Base-by-base conservation (phyloP, 352 stramenopile species). In the Phytophthora gonapodyides region DNA sequence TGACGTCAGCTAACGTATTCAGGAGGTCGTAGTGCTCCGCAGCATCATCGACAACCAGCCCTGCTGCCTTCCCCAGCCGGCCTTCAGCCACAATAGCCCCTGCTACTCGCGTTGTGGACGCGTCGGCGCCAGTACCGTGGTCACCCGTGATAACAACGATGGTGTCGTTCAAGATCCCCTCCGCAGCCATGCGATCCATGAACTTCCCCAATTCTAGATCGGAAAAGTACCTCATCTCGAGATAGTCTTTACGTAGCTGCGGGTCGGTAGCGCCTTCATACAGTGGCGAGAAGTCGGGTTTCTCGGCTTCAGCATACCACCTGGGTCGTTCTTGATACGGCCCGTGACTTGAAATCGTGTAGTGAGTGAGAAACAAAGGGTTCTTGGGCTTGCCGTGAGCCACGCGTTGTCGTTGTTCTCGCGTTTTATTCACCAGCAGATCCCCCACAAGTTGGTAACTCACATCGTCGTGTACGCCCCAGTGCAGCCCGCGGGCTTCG, bases 281-380 rank as follows among this genome's bases (percentile, higher is more conserved):
- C 19, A 84, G 56, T 9, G 71, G 46, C 0, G 66, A 75, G n/a
- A 84, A 78, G 36, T 86, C 76, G 0, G 76, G 75, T 19, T 81
- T 65, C 10, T 72, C 51, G 0, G 40, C 11, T 1, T 73, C 33
- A 0, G 69, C 45, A 51, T 76, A 82, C 78, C 78, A 86, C 37
- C 67, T 58, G 2, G 79, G 72, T 7, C 63, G 57, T 0, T 74
- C 50, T 15, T 57, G 35, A 44, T 75, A 88, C 35, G 65, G 54
- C 19, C 63, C 64, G 63, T 88, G 79, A 43, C 74, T 86, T 3
- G 74, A 82, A 56, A 88, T 87, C 5, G 76, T 84, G 61, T 87
- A 88, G 48, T 84, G 75, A 5, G 69, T 86, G 13, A 85, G 54
- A 38, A 84, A 87, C 8, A 82, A 75, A 24, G 79, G 74, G 30